Percentiles rank a stretch among this genome's conserved stretches.
Conservation (phyloP, 202 grass and related monocot species). For the Eragrostis tef region DNA sequence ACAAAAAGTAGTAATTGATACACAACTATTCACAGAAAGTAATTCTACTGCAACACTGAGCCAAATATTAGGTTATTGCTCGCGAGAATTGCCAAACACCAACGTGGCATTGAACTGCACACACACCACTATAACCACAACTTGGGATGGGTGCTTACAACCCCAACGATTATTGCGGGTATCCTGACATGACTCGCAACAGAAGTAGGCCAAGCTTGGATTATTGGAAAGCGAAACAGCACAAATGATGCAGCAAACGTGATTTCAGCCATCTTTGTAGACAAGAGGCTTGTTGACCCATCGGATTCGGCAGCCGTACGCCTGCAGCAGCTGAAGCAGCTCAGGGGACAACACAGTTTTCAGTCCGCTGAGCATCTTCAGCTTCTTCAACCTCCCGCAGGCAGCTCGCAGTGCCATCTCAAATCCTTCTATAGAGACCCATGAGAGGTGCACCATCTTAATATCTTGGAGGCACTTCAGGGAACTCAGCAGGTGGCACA, state of each 20-base stretch:
- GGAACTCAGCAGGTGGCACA: slow-evolving; percentile 76
- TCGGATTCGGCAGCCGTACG: slow-evolving; percentile 73
- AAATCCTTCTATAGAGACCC: slow-evolving; percentile 80
- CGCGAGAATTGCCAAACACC: neutral
- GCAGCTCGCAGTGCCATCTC: slow-evolving; percentile 77
- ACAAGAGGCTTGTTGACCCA: slow-evolving; percentile 89
- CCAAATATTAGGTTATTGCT: neutral
- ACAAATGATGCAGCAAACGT: neutral
- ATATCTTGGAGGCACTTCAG: slow-evolving; percentile 91
- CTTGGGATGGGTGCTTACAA: neutral
- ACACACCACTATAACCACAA: slow-evolving; percentile 27
- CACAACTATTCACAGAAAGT: slow-evolving; percentile 4
- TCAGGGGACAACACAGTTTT: slow-evolving; percentile 66
- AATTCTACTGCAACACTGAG: neutral
- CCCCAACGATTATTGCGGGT: slow-evolving; percentile 26
- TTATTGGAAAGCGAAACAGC: neutral
- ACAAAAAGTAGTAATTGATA: neutral
- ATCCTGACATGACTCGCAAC: slow-evolving; percentile 16
- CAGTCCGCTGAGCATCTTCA: slow-evolving; percentile 77
- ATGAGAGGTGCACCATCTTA: slow-evolving; percentile 88
- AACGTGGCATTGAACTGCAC: neutral
- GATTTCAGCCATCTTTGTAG: slow-evolving; percentile 63
- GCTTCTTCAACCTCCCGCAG: slow-evolving; percentile 86
- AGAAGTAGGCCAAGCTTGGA: neutral
- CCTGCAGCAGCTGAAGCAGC: slow-evolving; percentile 74